Conservation (phyloP, 306 rosid species). For the Morella rubra region DNA sequence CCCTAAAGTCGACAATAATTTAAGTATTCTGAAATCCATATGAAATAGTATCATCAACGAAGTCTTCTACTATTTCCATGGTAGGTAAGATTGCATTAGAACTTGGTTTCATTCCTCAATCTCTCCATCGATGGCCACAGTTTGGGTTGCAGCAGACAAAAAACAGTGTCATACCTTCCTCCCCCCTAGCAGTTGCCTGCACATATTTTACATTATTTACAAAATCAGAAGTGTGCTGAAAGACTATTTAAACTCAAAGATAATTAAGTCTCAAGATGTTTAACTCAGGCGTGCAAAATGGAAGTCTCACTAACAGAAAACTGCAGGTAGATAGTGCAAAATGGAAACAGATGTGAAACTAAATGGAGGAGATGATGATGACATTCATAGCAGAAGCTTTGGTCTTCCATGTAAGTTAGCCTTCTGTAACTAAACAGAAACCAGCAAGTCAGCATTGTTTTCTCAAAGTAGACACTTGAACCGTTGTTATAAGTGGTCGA, state of each 20-base stretch:
- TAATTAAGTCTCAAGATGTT: background rate
- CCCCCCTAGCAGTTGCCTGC: constrained; percentile 77
- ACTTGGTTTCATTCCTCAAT: constrained; percentile 20
- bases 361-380: background rate
- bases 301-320: background rate
- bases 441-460: background rate
- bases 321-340: background rate
- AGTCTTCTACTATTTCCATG: background rate
- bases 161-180: constrained; percentile 71
- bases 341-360: background rate
- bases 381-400: background rate
- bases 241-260: background rate
- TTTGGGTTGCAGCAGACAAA: constrained; percentile 89
- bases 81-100: background rate
- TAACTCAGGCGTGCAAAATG: background rate
- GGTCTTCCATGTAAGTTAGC: background rate
- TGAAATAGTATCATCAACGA: background rate
- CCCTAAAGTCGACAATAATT: too few relatives aligned
- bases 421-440: background rate
- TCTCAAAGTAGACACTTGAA: background rate
- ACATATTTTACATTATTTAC: constrained; percentile 12
- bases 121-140: constrained; percentile 77
- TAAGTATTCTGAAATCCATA: background rate
- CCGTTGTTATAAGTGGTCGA: too few relatives aligned
- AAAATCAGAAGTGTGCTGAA: constrained; percentile 7